Base-by-base conservation (phyloP, 2,329 filamentous ascomycete species). In the Fusarium brachygibbosum region DNA sequence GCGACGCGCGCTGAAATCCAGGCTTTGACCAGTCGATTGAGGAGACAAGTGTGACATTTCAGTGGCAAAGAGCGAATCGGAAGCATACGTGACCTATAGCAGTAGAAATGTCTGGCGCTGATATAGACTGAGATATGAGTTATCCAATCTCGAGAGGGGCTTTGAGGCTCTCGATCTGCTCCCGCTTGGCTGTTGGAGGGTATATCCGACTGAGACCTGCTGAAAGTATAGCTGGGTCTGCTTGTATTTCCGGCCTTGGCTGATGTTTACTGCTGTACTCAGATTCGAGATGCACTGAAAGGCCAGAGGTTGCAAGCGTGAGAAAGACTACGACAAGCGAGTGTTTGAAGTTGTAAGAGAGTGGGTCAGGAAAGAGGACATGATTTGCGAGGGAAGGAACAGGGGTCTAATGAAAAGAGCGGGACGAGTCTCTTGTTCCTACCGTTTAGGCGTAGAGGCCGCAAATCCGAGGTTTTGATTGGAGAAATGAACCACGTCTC, bases 321-420 rank as follows among this genome's bases (percentile, higher is more conserved):
- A 55, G 59, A 58, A 58, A 58, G 58, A 61, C 59, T 62, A 68
- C 60, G 60, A 63, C 66, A 63, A 68, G 68, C 65, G 63, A 46
- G 69, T 75, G 74, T 75, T 75, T 75, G 74, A 75, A 70, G 71
- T 73, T 73, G 58, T 49, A 66, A 59, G 69, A 66, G 68, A 64
- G 65, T 58, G 68, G 54, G 44, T 63, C 52, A 37, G 21, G 29
- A 32, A 31, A 58, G 55, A 62, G 44, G 41, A 61, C 58, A 61
- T 75, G 71, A 74, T 76, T 76, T 65, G 74, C 64, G 59, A 57
- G 25, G 48, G 35, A 34, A 57, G 42, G 51, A 34, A 49, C 66
- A 66, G 52, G 71, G 62, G 45, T 48, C 40, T 57, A 61, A 66
- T 57, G 19, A 53, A 52, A 55, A 65, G 61, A 61, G 68, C 73